Evolutionary conservation across 495 filamentous ascomycete species (phyloP), one percentile per base, ranked within the genome.

Genomic region (Recurvomyces mirabilis): DNA sequence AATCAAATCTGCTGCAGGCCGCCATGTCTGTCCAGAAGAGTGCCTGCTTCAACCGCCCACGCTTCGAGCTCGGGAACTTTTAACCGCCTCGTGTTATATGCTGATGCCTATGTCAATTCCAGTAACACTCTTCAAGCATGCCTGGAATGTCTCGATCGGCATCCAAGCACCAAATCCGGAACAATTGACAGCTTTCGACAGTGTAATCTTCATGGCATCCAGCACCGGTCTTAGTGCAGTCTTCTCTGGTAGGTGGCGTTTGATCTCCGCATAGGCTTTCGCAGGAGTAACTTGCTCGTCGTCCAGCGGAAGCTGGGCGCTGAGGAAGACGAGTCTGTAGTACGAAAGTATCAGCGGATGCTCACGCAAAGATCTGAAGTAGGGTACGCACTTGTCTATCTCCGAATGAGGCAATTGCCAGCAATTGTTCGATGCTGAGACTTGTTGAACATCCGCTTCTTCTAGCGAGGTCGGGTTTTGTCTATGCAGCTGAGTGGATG

Each of bases 341-440:
- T 32, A 20, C 3, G 3, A 37, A n/a, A 43, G 28, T 26, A 26
- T 17, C 38, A 36, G 21, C 19, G 26, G 10, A 23, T 20, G 7
- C 14, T 13, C 18, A 25, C 11, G n/a, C 14, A 21, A 11, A 23
- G 1, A 5, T n/a, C 7, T 12, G 28, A n/a, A 17, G 5, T 25
- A 13, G 23, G 17, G 24, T 33, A 34, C 39, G 25, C 40, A 50
- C 47, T 45, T 50, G 18, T 50, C 47, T n/a, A 50, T 50, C 28
- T 50, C 47, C 14, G 40, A 50, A 36, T 50, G 47, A 15, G 47
- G 47, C 14, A 50, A 29, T n/a, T 38, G 31, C 47, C 47, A 50
- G 9, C 26, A 24, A 1, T 38, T 23, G 9, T 9, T 3, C 13
- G 20, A 25, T n/a, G 11, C 23, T 21, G 22, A 13, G 37, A 3